phyloP scores from a whole-genome alignment of 2,329 filamentous ascomycete species.

The Penicillium sp. region DNA sequence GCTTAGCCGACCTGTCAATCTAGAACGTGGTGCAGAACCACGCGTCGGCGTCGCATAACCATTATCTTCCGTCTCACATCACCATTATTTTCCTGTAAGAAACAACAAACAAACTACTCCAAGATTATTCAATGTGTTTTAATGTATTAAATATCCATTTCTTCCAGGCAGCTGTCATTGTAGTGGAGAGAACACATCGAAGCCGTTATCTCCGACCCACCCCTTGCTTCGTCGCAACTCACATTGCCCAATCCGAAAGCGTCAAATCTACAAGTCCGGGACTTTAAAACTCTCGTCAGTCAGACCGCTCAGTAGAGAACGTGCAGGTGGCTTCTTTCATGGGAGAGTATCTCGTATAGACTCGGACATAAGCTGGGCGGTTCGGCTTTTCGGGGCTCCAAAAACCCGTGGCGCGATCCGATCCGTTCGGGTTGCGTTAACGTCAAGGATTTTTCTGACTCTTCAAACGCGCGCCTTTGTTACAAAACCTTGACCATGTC shows the following conservation, averaged over 20 bases:
- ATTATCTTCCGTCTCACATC: neutral
- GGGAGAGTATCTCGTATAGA: neutral
- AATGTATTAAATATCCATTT: neutral
- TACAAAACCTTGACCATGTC: neutral
- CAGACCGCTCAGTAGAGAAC: neutral
- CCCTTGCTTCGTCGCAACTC: neutral
- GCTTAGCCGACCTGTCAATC: neutral
- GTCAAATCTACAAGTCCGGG: neutral
- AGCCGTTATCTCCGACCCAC: neutral
- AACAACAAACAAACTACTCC: too few species aligned
- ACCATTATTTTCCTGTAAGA: neutral
- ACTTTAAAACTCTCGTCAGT: neutral
- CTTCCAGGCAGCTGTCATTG: neutral
- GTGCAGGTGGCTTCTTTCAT: neutral
- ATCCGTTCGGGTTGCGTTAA: neutral
- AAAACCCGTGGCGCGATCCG: neutral
- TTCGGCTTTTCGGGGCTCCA: constrained; percentile 1
- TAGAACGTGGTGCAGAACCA: neutral
- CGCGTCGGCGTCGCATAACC: neutral
- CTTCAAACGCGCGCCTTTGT: neutral
- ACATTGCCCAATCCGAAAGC: neutral
- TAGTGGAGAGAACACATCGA: neutral
- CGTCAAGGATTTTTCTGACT: constrained; percentile 1
- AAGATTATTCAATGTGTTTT: neutral
- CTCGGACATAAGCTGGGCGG: neutral